Evolutionary conservation across 805 yeast species (phyloP).

Genomic region (Wickerhamiella azyma): DNA sequence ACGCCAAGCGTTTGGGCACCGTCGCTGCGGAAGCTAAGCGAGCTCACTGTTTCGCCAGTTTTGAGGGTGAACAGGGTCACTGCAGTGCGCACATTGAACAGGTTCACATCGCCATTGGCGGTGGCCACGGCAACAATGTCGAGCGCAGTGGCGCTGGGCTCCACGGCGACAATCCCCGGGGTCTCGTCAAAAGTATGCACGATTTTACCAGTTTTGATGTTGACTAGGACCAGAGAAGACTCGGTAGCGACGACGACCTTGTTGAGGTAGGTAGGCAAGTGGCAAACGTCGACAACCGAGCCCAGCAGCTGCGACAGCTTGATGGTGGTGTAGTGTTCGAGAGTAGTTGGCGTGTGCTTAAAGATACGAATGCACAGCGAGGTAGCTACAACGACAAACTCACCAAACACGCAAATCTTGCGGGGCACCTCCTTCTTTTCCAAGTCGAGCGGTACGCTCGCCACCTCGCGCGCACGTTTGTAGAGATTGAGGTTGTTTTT

Average conservation of each 20-base stretch:
- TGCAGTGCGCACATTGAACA: slow-evolving; percentile 59
- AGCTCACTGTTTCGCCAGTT: slow-evolving; percentile 31
- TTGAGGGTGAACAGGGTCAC: slow-evolving; percentile 36
- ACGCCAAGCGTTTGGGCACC: slow-evolving; percentile 72
- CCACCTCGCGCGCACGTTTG: slow-evolving; percentile 62
- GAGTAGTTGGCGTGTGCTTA: slow-evolving; percentile 35
- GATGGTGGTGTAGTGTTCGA: slow-evolving; percentile 57
- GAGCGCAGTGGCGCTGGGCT: slow-evolving; percentile 64
- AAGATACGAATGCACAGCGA: slow-evolving; percentile 37
- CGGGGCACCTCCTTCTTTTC: slow-evolving; percentile 30
- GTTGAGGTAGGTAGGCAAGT: slow-evolving; percentile 85
- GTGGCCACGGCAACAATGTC: slow-evolving; percentile 75
- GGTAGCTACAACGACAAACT: slow-evolving; percentile 44
- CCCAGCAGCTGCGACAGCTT: slow-evolving; percentile 52
- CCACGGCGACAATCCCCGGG: slow-evolving; percentile 50
- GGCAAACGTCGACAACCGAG: slow-evolving; percentile 51
- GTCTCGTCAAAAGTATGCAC: slow-evolving; percentile 43
- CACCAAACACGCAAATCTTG: slow-evolving; percentile 59
- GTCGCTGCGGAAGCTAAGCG: slow-evolving; percentile 82
- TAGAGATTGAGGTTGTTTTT: slow-evolving; percentile 61
- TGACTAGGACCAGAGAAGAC: slow-evolving; percentile 45
- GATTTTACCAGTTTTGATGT: slow-evolving; percentile 63
- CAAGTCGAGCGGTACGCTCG: slow-evolving; percentile 22
- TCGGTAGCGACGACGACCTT: slow-evolving; percentile 77
- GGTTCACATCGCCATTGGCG: slow-evolving; percentile 45